Conservation (phyloP, 2,329 filamentous ascomycete genomes). For the Alternaria infectoria region DNA sequence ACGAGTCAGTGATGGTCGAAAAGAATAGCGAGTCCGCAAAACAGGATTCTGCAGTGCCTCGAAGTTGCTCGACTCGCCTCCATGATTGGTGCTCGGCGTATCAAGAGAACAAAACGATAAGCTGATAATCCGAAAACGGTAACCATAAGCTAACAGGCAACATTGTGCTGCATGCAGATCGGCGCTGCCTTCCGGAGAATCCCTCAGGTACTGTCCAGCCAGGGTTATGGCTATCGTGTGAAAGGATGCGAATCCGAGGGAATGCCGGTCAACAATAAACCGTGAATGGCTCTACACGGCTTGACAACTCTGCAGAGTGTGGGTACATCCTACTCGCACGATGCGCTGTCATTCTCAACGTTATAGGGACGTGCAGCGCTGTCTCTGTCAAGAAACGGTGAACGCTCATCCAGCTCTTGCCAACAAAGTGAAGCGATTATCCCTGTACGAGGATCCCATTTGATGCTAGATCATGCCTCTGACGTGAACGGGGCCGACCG, state of each 20-base stretch:
- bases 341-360: slow-evolving; percentile 13
- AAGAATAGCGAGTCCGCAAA: slow-evolving; percentile 1
- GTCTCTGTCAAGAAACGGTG: slow-evolving; percentile 6
- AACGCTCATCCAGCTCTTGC: slow-evolving; percentile 4
- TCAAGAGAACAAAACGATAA: slow-evolving; percentile 4
- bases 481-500: slow-evolving; percentile 1
- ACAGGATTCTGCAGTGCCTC: slow-evolving; percentile 8
- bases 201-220: slow-evolving; percentile 3
- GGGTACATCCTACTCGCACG: neutral
- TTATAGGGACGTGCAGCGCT: slow-evolving; percentile 1
- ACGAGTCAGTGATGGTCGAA: slow-evolving; percentile 11
- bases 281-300: neutral
- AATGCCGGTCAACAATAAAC: neutral
- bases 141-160: slow-evolving; percentile 6
- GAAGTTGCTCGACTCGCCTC: neutral
- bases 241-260: neutral
- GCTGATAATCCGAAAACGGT: slow-evolving; percentile 2
- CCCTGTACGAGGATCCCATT: neutral
- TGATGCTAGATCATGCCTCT: neutral
- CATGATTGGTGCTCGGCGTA: slow-evolving; percentile 5
- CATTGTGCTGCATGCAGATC: slow-evolving; percentile 1
- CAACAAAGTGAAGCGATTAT: slow-evolving; percentile 2
- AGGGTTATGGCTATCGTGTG: neutral
- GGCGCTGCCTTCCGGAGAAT: neutral
- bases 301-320: neutral